Conservation (phyloP, 169 alveolate genomes). For the Amoebophrya sp. region DNA sequence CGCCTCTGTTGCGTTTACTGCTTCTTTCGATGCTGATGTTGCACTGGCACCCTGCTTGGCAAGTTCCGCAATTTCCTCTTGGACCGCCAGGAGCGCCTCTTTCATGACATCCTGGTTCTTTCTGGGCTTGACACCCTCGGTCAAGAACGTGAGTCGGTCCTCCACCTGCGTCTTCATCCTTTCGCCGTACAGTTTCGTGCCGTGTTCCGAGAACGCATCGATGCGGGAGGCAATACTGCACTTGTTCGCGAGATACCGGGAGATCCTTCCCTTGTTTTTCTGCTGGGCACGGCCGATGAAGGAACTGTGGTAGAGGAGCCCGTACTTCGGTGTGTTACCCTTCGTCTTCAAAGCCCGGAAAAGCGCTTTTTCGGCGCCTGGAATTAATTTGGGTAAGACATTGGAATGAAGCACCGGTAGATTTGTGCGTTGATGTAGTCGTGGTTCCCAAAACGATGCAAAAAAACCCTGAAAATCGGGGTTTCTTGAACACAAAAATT, state of each 20-base stretch:
- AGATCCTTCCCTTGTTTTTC: constrained; percentile 77
- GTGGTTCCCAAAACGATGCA: too few relatives aligned
- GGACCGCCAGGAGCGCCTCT: neutral
- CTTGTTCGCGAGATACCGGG: neutral
- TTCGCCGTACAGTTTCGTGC: constrained; percentile 69
- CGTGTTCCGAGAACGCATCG: constrained; percentile 80
- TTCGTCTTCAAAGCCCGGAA: constrained; percentile 96
- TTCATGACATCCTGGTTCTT: neutral
- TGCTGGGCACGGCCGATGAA: constrained; percentile 92
- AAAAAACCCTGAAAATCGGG: too few relatives aligned
- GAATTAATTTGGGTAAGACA: constrained; percentile 75
- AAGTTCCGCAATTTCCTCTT: neutral
- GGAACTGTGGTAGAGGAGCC: constrained; percentile 92
- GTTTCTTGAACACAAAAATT: too few relatives aligned
- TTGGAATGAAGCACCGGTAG: too few relatives aligned
- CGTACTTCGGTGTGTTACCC: constrained; percentile 98
- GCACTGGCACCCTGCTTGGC: neutral
- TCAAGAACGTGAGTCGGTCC: constrained; percentile 83
- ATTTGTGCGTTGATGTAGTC: too few relatives aligned
- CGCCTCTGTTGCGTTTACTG: neutral
- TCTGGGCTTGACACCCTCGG: constrained; percentile 48
- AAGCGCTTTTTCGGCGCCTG: constrained; percentile 80
- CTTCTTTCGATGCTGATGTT: neutral
- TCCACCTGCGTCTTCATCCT: constrained; percentile 80
- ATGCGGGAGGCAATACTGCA: constrained; percentile 94